A percentile compares a stretch with the other conserved stretches of the same genome.
Evolutionary conservation across 2,329 filamentous ascomycete species (phyloP).

Genomic region (Penicillium occitanis): DNA sequence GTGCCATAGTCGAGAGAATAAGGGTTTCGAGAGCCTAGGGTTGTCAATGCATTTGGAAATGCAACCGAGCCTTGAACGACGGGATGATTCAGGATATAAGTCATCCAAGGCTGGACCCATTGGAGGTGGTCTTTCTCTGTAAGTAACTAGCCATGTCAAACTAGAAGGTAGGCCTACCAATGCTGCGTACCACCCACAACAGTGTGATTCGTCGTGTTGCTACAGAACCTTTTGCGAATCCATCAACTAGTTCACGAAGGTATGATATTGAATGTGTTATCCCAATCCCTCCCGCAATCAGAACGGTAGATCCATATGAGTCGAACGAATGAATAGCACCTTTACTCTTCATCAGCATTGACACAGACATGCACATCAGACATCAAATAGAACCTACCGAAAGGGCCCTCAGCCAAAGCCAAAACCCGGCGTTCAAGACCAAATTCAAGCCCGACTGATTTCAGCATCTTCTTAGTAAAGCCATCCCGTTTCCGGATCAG

Average conservation of each 20-base stretch:
- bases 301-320: slow-evolving; percentile 84
- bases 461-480: slow-evolving; percentile 73
- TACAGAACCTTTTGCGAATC: slow-evolving; percentile 64
- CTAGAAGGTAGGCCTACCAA: slow-evolving; percentile 14
- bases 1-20: slow-evolving; percentile 37
- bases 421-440: slow-evolving; percentile 56
- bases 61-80: slow-evolving; percentile 15
- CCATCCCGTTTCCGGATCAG: slow-evolving; percentile 79
- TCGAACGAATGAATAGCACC: slow-evolving; percentile 70
- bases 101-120: slow-evolving; percentile 82
- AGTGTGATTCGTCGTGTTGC: slow-evolving; percentile 75
- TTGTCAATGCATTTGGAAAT: slow-evolving; percentile 54
- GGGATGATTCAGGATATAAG: slow-evolving; percentile 18
- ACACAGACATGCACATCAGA: background rate
- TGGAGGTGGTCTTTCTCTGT: slow-evolving; percentile 68
- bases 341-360: slow-evolving; percentile 8
- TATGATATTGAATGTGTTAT: slow-evolving; percentile 91
- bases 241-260: slow-evolving; percentile 68
- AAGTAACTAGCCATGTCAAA: background rate
- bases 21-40: slow-evolving; percentile 47
- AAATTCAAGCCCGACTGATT: slow-evolving; percentile 58
- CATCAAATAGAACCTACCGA: slow-evolving; percentile 49
- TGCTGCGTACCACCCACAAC: slow-evolving; percentile 59
- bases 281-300: slow-evolving; percentile 86
- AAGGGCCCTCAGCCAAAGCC: slow-evolving; percentile 80